phyloP scores from a whole-genome alignment of 176 grass and related monocot species.

The Hyparrhenia diplandra region DNA sequence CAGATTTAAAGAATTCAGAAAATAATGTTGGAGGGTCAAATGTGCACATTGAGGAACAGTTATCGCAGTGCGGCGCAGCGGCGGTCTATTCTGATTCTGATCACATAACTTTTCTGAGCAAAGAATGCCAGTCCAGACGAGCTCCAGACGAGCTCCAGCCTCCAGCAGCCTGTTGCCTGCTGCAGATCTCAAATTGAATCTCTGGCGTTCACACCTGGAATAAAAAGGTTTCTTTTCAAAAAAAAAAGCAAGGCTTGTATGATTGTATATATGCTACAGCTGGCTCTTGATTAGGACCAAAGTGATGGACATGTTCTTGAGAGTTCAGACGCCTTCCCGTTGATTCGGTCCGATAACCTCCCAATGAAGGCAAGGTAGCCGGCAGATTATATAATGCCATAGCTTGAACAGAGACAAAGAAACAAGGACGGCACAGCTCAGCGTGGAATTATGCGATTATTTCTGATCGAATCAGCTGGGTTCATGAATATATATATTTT shows the following conservation, averaged over 20 bases:
- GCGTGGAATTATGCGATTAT: not conserved
- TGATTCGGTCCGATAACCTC: constrained; percentile 19
- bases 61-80: not conserved
- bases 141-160: not conserved
- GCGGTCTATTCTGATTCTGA: not conserved
- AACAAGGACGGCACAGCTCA: constrained; percentile 16
- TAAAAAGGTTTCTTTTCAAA: not conserved
- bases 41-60: not conserved
- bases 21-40: not conserved
- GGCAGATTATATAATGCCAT: too few species aligned
- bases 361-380: constrained; percentile 15
- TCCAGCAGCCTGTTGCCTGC: not conserved
- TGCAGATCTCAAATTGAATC: not conserved
- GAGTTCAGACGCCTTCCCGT: not conserved
- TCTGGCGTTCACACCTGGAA: not conserved
- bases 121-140: not conserved
- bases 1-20: not conserved
- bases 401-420: too few species aligned
- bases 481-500: constrained; percentile 26
- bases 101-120: not conserved
- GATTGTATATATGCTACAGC: not conserved
- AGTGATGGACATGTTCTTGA: not conserved
- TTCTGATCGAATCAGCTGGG: not conserved
- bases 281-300: not conserved
- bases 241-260: not conserved